phyloP scores from a whole-genome alignment of 2,329 filamentous ascomycete species.

The Diaporthe humulicola region DNA sequence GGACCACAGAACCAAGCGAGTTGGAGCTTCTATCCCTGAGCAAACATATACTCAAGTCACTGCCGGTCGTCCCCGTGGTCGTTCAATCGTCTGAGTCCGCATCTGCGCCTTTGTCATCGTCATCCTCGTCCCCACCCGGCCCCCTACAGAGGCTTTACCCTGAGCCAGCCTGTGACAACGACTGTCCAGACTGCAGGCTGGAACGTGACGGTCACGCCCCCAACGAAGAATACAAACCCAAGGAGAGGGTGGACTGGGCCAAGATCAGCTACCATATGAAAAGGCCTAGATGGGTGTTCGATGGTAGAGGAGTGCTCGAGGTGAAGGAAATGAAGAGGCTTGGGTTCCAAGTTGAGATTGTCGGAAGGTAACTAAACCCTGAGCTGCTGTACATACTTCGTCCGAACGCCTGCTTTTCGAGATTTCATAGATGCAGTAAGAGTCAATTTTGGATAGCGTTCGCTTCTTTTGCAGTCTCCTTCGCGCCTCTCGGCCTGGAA shows the following conservation, averaged over 20 bases:
- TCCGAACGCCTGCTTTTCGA: neutral
- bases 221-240: conserved; percentile 59
- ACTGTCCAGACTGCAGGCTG: conserved; percentile 65
- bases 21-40: conserved; percentile 63
- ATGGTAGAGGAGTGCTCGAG: conserved; percentile 68
- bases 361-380: conserved; percentile 55
- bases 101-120: neutral
- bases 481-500: neutral
- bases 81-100: neutral
- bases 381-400: neutral
- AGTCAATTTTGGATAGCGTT: neutral
- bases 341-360: conserved; percentile 66
- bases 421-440: neutral
- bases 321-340: conserved; percentile 61
- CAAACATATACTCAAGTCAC: conserved; percentile 57
- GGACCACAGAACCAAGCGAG: conserved; percentile 52
- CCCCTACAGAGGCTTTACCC: conserved; percentile 60
- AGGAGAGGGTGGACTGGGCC: conserved; percentile 65
- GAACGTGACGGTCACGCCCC: conserved; percentile 59
- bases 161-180: conserved; percentile 59
- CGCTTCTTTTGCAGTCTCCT: neutral
- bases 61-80: neutral
- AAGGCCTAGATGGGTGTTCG: conserved; percentile 69
- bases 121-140: conserved; percentile 46
- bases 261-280: conserved; percentile 63